Conservation (phyloP, 306 rosid genomes). For the Bauhinia variegata region DNA sequence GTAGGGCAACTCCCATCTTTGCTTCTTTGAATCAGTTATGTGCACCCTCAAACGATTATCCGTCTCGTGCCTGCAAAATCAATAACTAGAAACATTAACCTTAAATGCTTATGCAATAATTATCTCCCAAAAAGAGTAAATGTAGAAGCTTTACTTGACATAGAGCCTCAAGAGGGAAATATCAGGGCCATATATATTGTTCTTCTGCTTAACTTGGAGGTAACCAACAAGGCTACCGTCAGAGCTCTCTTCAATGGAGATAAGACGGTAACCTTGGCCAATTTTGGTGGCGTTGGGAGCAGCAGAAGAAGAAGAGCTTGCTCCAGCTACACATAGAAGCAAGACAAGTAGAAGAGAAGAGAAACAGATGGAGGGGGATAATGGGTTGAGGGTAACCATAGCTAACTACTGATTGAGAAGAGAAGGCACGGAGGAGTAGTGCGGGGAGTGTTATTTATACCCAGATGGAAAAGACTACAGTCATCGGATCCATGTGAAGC, state of each 20-base stretch:
- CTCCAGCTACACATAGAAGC: slow-evolving; percentile 32
- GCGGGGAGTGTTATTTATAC: slow-evolving; percentile 33
- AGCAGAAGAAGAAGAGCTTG: slow-evolving; percentile 38
- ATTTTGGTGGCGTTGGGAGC: slow-evolving; percentile 47
- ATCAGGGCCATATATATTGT: slow-evolving; percentile 77
- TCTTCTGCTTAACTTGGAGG: slow-evolving; percentile 59
- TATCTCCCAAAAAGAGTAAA: not conserved
- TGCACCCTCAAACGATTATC: slow-evolving; percentile 84
- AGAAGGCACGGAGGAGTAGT: not conserved
- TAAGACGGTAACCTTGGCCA: slow-evolving; percentile 80
- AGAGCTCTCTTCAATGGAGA: slow-evolving; percentile 68
- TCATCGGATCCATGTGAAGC: slow-evolving; percentile 41
- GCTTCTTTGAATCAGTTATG: slow-evolving; percentile 76
- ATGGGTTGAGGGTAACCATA: slow-evolving; percentile 29
- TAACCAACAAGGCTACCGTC: slow-evolving; percentile 74
- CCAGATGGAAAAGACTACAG: not conserved
- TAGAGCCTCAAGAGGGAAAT: slow-evolving; percentile 71
- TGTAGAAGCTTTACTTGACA: slow-evolving; percentile 57
- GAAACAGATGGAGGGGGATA: slow-evolving; percentile 20
- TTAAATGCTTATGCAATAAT: too few relatives aligned
- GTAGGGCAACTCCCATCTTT: slow-evolving; percentile 96
- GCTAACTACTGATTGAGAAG: slow-evolving; percentile 21
- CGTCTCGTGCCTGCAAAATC: slow-evolving; percentile 68
- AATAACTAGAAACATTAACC: not conserved
- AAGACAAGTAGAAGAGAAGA: slow-evolving; percentile 42